Percentiles rank a stretch among this genome's conserved stretches.
Conservation (phyloP, 2,329 filamentous ascomycete genomes). For the Cladosporium velox region DNA sequence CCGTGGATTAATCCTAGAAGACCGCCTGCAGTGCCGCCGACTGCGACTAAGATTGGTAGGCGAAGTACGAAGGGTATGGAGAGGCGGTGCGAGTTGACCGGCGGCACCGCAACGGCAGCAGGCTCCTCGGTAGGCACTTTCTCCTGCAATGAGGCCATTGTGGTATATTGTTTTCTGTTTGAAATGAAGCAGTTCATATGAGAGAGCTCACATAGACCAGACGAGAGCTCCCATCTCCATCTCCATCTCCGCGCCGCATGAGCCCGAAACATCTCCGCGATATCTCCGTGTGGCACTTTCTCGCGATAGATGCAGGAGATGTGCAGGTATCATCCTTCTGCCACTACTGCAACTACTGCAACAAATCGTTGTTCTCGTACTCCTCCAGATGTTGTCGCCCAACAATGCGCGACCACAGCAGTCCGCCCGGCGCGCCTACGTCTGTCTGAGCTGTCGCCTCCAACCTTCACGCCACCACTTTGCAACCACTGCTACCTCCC, state of each 20-base stretch:
- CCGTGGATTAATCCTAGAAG: conserved; percentile 39
- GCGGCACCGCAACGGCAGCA: not conserved
- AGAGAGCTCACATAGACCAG: not conserved
- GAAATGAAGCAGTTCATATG: not conserved
- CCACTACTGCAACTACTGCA: not conserved
- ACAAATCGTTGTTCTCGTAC: not conserved
- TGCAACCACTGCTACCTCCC: not conserved
- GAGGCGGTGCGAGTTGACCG: conserved; percentile 32
- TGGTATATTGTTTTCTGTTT: not conserved
- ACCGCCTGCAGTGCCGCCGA: conserved; percentile 33
- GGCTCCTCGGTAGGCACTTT: not conserved
- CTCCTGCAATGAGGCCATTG: not conserved
- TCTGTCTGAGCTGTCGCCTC: conserved; percentile 31
- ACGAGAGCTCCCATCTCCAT: not conserved
- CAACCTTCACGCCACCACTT: conserved; percentile 16
- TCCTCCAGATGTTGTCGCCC: conserved; percentile 8
- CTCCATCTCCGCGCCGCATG: not conserved
- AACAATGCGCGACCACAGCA: conserved; percentile 19
- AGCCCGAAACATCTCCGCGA: not conserved
- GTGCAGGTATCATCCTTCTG: not conserved
- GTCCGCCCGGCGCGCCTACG: conserved; percentile 25
- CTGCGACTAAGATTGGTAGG: conserved; percentile 32
- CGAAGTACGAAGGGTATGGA: conserved; percentile 37
- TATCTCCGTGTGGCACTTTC: not conserved
- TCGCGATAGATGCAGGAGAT: not conserved